Percentiles rank a stretch among this genome's conserved stretches.
Conservation (phyloP, 768 basidiomycete genomes). For the Russula sp. region DNA sequence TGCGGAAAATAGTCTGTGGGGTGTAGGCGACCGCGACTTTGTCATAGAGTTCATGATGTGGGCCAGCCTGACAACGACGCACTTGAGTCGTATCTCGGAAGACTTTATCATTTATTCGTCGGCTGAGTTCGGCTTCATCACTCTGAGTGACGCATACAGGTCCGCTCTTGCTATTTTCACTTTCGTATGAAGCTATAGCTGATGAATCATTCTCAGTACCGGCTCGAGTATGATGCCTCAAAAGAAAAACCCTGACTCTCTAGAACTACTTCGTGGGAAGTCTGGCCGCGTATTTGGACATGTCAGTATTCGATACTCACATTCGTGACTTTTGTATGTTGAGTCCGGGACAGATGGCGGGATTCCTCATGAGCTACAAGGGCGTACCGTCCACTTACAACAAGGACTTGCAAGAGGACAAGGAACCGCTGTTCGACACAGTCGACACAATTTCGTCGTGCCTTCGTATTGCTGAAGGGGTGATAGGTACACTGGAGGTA, state of each 20-base stretch:
- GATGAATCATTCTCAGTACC: conserved; percentile 46
- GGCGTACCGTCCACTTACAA: conserved; percentile 98
- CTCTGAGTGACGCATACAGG: conserved; percentile 97
- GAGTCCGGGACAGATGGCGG: conserved; percentile 66
- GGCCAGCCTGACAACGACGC: conserved; percentile 86
- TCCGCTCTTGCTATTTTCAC: conserved; percentile 30
- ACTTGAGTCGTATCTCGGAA: conserved; percentile 91
- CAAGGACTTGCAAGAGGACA: conserved; percentile 98
- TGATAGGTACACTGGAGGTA: conserved; percentile 84
- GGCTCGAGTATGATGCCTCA: conserved; percentile 99
- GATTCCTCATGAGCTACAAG: conserved; percentile 95
- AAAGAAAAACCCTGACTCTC: conserved; percentile 97
- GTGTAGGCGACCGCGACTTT: conserved; percentile 95
- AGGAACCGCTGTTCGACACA: conserved; percentile 93
- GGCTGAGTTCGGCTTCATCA: conserved; percentile 94
- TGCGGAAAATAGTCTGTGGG: conserved; percentile 95
- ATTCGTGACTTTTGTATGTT: not conserved
- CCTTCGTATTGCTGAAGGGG: conserved; percentile 89
- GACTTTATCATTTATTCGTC: conserved; percentile 96
- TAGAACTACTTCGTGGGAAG: conserved; percentile 93
- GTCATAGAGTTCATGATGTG: conserved; percentile 97
- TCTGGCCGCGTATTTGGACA: conserved; percentile 91
- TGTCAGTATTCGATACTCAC: conserved; percentile 35
- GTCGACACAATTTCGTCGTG: conserved; percentile 86
- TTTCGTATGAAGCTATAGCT: not conserved